Evolutionary conservation across 306 rosid genomes (phyloP).

Genomic region (Pterocarpus macrocarpus): DNA sequence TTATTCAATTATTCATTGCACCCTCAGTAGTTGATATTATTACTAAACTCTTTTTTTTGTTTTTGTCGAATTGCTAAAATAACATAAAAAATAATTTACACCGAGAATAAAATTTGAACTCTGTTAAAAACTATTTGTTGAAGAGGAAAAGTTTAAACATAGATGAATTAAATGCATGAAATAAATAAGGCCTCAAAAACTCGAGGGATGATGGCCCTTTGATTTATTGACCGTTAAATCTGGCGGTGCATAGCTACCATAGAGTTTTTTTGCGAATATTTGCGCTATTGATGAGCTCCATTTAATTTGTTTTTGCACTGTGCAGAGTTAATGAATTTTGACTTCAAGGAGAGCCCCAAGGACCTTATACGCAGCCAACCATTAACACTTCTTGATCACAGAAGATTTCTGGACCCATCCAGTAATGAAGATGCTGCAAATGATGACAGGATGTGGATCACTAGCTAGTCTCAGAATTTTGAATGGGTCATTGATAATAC

Average conservation of each 20-base stretch:
- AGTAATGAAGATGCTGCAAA: background rate
- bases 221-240: slow-evolving; percentile 17
- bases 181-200: slow-evolving; percentile 11
- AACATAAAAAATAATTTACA: background rate
- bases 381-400: slow-evolving; percentile 12
- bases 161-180: background rate
- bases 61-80: background rate
- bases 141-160: background rate
- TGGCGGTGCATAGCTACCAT: background rate
- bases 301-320: background rate
- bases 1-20: background rate
- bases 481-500: background rate
- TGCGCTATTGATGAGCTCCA: background rate
- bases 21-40: background rate
- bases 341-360: slow-evolving; percentile 3
- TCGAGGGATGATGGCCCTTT: slow-evolving; percentile 1
- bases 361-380: background rate
- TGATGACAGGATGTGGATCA: slow-evolving; percentile 19
- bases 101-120: background rate
- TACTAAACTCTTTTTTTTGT: background rate
- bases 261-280: slow-evolving; percentile 25
- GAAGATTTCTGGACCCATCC: background rate
- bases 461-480: background rate
- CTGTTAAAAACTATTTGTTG: background rate
- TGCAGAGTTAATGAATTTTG: slow-evolving; percentile 8